Percentiles rank a stretch among this genome's conserved stretches.
phyloP scores from a whole-genome alignment of 2,329 filamentous ascomycete species.

The Dothideomycetes sp. region DNA sequence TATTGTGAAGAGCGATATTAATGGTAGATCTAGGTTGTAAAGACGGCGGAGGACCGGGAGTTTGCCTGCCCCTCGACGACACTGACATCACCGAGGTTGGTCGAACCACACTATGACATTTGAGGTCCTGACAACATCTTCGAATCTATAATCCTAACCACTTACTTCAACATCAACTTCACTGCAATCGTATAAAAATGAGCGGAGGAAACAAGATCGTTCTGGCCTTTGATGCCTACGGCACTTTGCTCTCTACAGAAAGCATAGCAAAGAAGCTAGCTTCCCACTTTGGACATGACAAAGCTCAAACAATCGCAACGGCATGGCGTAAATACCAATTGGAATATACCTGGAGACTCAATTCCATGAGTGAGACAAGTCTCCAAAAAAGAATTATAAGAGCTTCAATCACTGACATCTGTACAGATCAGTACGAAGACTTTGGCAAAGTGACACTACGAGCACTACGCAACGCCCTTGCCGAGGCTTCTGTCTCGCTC shows the following conservation, averaged over 20 bases:
- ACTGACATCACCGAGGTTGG: too few species aligned
- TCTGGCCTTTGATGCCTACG: conserved; percentile 68
- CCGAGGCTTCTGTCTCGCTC: conserved; percentile 46
- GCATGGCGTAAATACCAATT: conserved; percentile 62
- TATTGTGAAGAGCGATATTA: too few species aligned
- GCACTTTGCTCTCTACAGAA: conserved; percentile 62
- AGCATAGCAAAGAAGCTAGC: conserved; percentile 55
- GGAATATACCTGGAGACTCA: conserved; percentile 69
- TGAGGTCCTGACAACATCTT: too few species aligned
- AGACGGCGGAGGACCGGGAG: too few species aligned
- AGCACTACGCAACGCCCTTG: conserved; percentile 54
- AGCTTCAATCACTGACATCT: not conserved
- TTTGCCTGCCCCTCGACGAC: too few species aligned
- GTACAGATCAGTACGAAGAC: conserved; percentile 48
- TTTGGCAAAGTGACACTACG: conserved; percentile 56
- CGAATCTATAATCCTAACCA: too few species aligned
- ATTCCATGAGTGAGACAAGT: conserved; percentile 56
- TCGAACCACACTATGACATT: too few species aligned
- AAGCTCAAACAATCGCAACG: conserved; percentile 47
- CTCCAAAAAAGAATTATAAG: not conserved
- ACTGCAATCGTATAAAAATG: not conserved
- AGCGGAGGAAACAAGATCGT: conserved; percentile 29
- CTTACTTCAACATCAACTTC: too few species aligned
- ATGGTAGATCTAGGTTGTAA: too few species aligned
- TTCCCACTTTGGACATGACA: conserved; percentile 48